Base-by-base conservation (phyloP, 495 filamentous ascomycete genomes). In the Antarctomyces pellizariae region DNA sequence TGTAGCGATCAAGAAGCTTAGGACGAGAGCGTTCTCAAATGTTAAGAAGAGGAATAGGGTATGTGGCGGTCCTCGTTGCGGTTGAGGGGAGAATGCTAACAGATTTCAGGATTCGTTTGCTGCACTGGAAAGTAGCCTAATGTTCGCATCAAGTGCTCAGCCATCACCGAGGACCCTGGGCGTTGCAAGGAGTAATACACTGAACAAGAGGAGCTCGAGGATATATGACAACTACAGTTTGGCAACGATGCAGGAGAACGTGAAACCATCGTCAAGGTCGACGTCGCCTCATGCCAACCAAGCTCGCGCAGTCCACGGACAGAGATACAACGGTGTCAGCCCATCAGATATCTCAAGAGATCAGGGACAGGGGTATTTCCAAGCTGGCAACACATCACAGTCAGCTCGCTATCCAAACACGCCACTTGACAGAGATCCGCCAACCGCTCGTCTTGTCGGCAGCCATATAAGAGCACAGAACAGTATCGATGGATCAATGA, bases 21-120 rank as follows among this genome's bases (percentile, higher is more conserved):
- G 86, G 32, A 80, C 71, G 32, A 80, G 72, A 43, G 69, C 80
- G 3, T 76, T 76, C 41, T 68, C 75, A 30, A 79, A 77, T 42
- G 71, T 68, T 29, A 83, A 74, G 45, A 79, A 78, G 51, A 64
- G 77, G 32, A 83, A 89, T 50, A 59, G 86, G 59, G 82, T 90
- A 56, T 40, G 66, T 51, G 12, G 7, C 17, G 19, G 13, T 29
- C 29, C 8, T 41, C 44, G n/a, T 35, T 24, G 25, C 13, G 25
- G n/a, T n/a, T n/a, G n/a, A n/a, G n/a, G n/a, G n/a, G n/a, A n/a
- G n/a, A n/a, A 46, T 26, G 25, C 40, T 47, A 36, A 51, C 22
- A 25, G 16, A 7, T 3, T 31, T 22, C 35, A 79, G 67, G 70
- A 76, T 39, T 76, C 71, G n/a, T 66, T 77, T 31, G 71, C 62